phyloP scores from a whole-genome alignment of 208 protist species.

The Porcisia deanei region DNA sequence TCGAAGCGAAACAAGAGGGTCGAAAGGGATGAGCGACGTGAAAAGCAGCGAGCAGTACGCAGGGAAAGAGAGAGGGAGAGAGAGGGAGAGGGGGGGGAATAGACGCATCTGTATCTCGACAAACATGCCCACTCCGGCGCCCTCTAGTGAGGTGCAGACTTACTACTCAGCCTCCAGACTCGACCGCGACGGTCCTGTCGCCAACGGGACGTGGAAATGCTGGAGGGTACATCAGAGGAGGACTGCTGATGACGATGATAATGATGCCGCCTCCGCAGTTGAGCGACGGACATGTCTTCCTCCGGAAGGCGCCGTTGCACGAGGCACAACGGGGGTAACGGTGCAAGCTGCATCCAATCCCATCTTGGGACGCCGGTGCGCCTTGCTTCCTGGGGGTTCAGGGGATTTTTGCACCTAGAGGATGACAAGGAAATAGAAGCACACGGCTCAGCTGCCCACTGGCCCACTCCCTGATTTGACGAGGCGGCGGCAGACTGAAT shows the following conservation, averaged over 20 bases:
- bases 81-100: too few relatives aligned
- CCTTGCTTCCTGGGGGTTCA: not conserved
- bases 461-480: not conserved
- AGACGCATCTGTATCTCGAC: not conserved
- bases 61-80: not conserved
- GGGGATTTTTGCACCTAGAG: not conserved
- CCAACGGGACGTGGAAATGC: not conserved
- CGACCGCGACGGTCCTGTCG: not conserved
- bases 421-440: not conserved
- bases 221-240: not conserved
- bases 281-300: slow-evolving; percentile 15
- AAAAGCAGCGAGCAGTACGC: too few relatives aligned
- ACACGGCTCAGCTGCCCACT: not conserved
- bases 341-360: slow-evolving; percentile 42
- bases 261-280: slow-evolving; percentile 13
- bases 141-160: slow-evolving; percentile 11
- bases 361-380: not conserved
- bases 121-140: not conserved
- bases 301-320: slow-evolving; percentile 49
- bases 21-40: too few relatives aligned
- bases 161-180: slow-evolving; percentile 3
- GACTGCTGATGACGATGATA: not conserved
- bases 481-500: not conserved
- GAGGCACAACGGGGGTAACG: slow-evolving; percentile 64
- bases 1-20: too few relatives aligned